Evolutionary conservation across 805 yeast genomes (phyloP).

Genomic region (Priceomyces medius): DNA sequence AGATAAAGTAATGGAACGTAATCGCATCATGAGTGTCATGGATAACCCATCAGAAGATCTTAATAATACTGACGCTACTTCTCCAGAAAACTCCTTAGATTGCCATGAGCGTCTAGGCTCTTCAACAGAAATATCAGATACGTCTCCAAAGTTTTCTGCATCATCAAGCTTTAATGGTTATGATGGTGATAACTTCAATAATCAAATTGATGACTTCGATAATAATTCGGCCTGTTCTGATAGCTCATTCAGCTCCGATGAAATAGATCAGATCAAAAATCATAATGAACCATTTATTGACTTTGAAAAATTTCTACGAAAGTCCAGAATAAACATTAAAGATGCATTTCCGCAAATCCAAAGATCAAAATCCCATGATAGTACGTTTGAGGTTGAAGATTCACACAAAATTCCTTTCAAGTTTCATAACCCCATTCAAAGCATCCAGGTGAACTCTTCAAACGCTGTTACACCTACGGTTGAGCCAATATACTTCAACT

Average conservation of each 20-base stretch:
- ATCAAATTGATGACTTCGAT: slow-evolving; percentile 12
- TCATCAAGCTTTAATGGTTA: background rate
- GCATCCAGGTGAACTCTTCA: slow-evolving; percentile 16
- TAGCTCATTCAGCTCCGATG: slow-evolving; percentile 20
- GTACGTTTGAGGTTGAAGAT: slow-evolving; percentile 14
- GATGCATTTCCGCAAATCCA: slow-evolving; percentile 28
- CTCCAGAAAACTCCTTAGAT: background rate
- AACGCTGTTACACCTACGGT: slow-evolving; percentile 29
- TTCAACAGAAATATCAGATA: background rate
- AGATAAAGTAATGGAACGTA: background rate
- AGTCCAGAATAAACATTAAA: slow-evolving; percentile 31
- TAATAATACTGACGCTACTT: slow-evolving; percentile 2
- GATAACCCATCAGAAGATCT: slow-evolving; percentile 3
- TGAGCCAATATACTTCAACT: slow-evolving; percentile 26
- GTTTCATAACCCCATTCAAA: slow-evolving; percentile 40
- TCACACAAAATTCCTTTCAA: slow-evolving; percentile 12
- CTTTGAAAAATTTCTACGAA: slow-evolving; percentile 31
- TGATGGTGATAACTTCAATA: background rate
- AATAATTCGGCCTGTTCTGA: slow-evolving; percentile 23
- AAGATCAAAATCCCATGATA: slow-evolving; percentile 26
- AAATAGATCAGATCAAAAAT: slow-evolving; percentile 8
- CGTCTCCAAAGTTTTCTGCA: background rate
- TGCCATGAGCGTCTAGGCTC: background rate
- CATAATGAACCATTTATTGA: slow-evolving; percentile 18
- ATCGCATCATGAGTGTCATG: slow-evolving; percentile 2